Conservation (phyloP, 208 protist genomes). For the Naegleria lovaniensis region DNA sequence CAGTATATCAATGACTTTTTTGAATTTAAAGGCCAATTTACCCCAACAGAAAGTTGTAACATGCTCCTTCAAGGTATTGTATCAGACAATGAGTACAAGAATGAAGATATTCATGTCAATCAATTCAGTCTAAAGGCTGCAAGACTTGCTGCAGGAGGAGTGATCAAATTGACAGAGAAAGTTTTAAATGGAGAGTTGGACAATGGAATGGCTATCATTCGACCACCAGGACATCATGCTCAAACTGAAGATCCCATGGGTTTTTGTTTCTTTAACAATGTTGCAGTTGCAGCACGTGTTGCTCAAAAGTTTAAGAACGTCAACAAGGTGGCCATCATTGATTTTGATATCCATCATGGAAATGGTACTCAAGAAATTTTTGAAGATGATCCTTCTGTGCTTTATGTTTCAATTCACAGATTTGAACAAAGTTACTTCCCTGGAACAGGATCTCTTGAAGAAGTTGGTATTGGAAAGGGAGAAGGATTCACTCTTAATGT, state of each 20-base stretch:
- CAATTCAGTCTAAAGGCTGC: conserved; percentile 25
- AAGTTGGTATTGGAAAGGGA: conserved; percentile 51
- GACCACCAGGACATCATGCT: conserved; percentile 65
- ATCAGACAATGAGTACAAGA: neutral
- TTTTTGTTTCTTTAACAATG: conserved; percentile 84
- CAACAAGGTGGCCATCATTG: conserved; percentile 73
- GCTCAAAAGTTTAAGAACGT: conserved; percentile 48
- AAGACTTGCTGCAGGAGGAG: conserved; percentile 32
- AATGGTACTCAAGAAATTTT: conserved; percentile 87
- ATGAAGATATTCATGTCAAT: neutral
- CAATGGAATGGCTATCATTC: conserved; percentile 50
- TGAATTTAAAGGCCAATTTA: neutral
- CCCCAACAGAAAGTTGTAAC: neutral
- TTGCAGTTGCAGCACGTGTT: conserved; percentile 69
- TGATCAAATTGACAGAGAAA: conserved; percentile 33
- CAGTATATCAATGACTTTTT: neutral
- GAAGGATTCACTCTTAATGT: conserved; percentile 85
- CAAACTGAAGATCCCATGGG: conserved; percentile 52
- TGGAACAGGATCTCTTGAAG: conserved; percentile 58
- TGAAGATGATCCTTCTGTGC: conserved; percentile 72
- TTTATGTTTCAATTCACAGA: conserved; percentile 86
- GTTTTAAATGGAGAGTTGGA: conserved; percentile 42
- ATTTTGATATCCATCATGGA: conserved; percentile 91
- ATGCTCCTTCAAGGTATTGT: neutral
- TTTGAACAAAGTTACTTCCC: conserved; percentile 70